A percentile compares a stretch with the other conserved stretches of the same genome.
These are phyloP conservation scores for Penicillium sp. DNA, from an alignment of 2,329 filamentous ascomycete genomes.

Conservation along the genomic window DNA sequence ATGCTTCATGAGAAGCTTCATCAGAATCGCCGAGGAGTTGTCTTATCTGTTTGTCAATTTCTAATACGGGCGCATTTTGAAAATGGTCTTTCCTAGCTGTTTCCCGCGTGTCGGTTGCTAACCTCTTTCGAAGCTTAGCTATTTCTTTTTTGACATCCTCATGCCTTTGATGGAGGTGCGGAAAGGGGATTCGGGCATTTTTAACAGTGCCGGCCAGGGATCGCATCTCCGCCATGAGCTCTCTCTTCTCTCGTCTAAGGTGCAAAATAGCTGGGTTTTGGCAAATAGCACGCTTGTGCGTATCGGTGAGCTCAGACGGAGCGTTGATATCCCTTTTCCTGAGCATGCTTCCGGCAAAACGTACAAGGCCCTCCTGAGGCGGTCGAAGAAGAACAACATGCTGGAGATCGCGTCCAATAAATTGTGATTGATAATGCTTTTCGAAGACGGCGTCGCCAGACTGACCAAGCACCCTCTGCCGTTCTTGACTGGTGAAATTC, in stretches of 20 bases:
- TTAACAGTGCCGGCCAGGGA: slow-evolving; percentile 24
- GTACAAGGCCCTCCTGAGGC: slow-evolving; percentile 24
- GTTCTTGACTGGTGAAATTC: slow-evolving; percentile 30
- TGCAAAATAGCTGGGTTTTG: slow-evolving; percentile 19
- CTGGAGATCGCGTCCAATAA: slow-evolving; percentile 26
- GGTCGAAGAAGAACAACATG: slow-evolving; percentile 28
- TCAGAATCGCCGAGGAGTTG: slow-evolving; percentile 24
- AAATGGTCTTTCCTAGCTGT: slow-evolving; percentile 29
- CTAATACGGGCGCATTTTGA: slow-evolving; percentile 20
- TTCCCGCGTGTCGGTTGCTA: slow-evolving; percentile 21
- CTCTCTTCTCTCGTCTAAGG: slow-evolving; percentile 27
- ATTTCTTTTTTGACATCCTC: slow-evolving; percentile 21
- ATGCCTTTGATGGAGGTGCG: slow-evolving; percentile 24
- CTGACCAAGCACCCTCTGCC: slow-evolving; percentile 27
- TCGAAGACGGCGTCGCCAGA: slow-evolving; percentile 26
- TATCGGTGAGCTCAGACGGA: slow-evolving; percentile 23
- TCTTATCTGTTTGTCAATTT: slow-evolving; percentile 28
- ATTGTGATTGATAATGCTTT: slow-evolving; percentile 30
- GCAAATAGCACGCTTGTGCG: slow-evolving; percentile 19
- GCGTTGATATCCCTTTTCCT: slow-evolving; percentile 25
- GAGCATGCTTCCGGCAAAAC: slow-evolving; percentile 25
- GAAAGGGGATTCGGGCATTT: slow-evolving; percentile 19
- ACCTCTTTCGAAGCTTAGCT: slow-evolving; percentile 20
- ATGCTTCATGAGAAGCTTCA: slow-evolving; percentile 69
- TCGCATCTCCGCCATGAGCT: slow-evolving; percentile 26